Evolutionary conservation across 202 grass and related monocot genomes (phyloP).

Genomic region (Bolboschoenoplectus hybrid): DNA sequence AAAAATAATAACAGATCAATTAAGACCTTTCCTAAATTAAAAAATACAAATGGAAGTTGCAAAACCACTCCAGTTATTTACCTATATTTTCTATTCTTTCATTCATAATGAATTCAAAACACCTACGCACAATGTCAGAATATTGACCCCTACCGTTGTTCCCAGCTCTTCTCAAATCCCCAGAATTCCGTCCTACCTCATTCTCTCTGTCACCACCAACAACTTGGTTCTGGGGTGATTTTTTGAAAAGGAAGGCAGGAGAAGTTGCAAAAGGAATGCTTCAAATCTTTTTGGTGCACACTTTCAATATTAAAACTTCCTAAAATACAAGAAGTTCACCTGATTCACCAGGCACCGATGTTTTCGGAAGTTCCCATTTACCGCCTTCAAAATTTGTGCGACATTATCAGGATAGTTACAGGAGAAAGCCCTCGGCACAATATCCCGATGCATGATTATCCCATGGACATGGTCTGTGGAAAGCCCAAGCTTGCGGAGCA

Average conservation of each 20-base stretch:
- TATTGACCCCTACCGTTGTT: background rate
- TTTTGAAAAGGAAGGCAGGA: background rate
- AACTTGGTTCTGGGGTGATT: background rate
- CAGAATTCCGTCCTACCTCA: background rate
- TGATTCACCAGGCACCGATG: constrained; percentile 81
- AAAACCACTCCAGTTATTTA: background rate
- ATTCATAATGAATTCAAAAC: background rate
- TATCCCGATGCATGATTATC: constrained; percentile 82
- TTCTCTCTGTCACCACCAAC: background rate
- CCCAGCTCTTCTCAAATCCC: background rate
- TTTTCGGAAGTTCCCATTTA: constrained; percentile 82
- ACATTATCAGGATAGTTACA: constrained; percentile 93
- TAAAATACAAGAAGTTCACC: constrained; percentile 44
- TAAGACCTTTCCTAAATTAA: background rate
- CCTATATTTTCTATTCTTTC: background rate
- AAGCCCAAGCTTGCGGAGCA: constrained; percentile 69
- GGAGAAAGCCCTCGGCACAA: constrained; percentile 90
- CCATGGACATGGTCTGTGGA: constrained; percentile 72
- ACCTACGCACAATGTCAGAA: background rate
- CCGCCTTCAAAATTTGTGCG: constrained; percentile 77
- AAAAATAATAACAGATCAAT: background rate
- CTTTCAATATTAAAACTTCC: constrained; percentile 8
- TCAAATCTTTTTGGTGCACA: background rate
- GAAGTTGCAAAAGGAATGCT: background rate
- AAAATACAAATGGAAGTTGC: background rate